These are phyloP conservation scores for Lactarius sanguifluus DNA, from an alignment of 768 basidiomycete genomes.

Conservation along the genomic window DNA sequence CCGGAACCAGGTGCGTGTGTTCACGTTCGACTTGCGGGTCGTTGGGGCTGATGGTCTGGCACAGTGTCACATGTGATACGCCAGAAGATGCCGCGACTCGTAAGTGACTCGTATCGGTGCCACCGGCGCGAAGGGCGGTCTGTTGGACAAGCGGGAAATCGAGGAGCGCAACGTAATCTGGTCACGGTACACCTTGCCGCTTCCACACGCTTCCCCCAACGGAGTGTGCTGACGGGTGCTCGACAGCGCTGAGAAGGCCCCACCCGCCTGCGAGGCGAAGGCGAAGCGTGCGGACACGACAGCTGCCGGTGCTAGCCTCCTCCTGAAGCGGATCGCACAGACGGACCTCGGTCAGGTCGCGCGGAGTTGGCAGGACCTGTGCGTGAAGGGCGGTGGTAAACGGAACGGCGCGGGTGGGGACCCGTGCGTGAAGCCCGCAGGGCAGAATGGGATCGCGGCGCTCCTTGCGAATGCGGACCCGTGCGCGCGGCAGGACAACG, in stretches of 20 bases:
- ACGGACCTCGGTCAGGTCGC: constrained; percentile 41
- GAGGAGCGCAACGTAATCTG: constrained; percentile 1
- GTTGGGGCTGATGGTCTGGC: background rate
- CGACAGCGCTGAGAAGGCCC: background rate
- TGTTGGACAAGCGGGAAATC: constrained; percentile 25
- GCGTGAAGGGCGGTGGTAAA: constrained; percentile 40
- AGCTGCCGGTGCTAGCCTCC: too few relatives aligned
- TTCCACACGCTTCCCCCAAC: background rate
- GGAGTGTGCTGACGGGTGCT: background rate
- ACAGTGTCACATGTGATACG: constrained; percentile 32
- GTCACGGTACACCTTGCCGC: constrained; percentile 1
- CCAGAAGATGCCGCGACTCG: constrained; percentile 28
- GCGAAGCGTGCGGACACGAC: constrained; percentile 25
- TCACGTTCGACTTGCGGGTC: background rate
- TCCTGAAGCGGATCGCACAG: constrained; percentile 37
- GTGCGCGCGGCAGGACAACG: constrained; percentile 50
- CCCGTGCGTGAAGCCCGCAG: constrained; percentile 46
- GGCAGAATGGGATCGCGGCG: constrained; percentile 42
- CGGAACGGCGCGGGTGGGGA: constrained; percentile 37
- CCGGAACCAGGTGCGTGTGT: constrained; percentile 34
- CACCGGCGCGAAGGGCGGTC: constrained; percentile 12
- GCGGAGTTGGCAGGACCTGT: constrained; percentile 47
- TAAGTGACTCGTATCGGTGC: constrained; percentile 30
- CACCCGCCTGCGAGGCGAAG: constrained; percentile 22
- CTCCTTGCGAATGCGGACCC: constrained; percentile 47